phyloP scores from a whole-genome alignment of 148 eudicot species.

The Diospyros kaki region DNA sequence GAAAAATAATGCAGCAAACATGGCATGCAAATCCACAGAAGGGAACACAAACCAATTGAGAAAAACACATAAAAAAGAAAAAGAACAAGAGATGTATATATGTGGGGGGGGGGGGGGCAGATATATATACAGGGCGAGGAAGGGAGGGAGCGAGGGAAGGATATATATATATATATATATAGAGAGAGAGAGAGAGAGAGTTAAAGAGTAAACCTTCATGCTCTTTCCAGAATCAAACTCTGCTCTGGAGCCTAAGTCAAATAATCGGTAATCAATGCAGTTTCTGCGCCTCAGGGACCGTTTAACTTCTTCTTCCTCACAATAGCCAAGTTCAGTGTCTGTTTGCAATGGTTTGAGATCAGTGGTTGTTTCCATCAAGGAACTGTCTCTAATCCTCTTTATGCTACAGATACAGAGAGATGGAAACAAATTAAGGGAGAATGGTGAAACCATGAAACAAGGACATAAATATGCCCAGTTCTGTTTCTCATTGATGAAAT shows the following conservation, averaged over 20 bases:
- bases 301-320: slow-evolving; percentile 9
- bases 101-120: too few relatives aligned
- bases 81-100: too few relatives aligned
- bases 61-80: not conserved
- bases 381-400: not conserved
- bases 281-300: slow-evolving; percentile 4
- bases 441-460: not conserved
- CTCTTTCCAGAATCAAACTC: slow-evolving; percentile 4
- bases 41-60: not conserved
- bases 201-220: slow-evolving; percentile 11
- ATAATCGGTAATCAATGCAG: slow-evolving; percentile 5
- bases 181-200: not conserved
- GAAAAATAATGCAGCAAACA: not conserved
- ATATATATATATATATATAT: too few relatives aligned
- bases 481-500: not conserved
- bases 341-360: slow-evolving; percentile 3
- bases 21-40: not conserved
- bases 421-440: not conserved
- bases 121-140: too few relatives aligned
- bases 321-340: not conserved
- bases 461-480: not conserved
- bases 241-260: slow-evolving; percentile 8
- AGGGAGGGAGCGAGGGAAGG: too few relatives aligned
- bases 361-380: slow-evolving; percentile 5
- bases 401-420: not conserved